Base-by-base conservation (phyloP, 768 basidiomycete species). In the Leccinum boreale region DNA sequence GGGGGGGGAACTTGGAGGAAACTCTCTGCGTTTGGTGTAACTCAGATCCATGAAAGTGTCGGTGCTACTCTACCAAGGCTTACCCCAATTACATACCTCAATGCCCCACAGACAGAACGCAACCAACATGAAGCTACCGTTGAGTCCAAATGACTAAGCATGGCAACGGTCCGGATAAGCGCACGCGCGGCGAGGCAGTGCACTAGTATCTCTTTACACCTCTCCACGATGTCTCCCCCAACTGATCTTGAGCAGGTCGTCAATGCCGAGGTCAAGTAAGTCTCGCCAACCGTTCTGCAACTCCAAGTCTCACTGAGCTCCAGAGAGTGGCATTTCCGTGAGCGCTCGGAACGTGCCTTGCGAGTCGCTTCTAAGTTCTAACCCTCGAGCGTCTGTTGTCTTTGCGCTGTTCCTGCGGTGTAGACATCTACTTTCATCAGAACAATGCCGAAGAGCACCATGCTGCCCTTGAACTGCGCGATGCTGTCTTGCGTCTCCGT, bases 301-400 rank as follows among this genome's bases (percentile, higher is more conserved):
- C n/a, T 56, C 33, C 29, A 44, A 23, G 24, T 35, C 46, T 28
- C 17, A 14, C 53, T 19, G 44, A 45, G 2, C 3, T 26, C 19
- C 64, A 88, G 88, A 68, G 88, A 90, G 68, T 90, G 88, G 88
- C 88, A 90, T 65, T 90, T 90, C 65, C 88, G 88, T 89, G 67
- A 64, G 83, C 71, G 6, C 17, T 57, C 48, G 5, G 15, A 53
- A 2, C 26, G 35, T 29, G 17, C 3, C 21, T 2, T 29, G 11
- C 48, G 7, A 7, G 11, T 52, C 35, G 23, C 17, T 28, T 45
- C 58, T 54, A 17, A 56, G 35, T 23, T 45, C 59, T 55, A 17
- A 56, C 44, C 45, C 42, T 19, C 23, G 48, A 53, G 23, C 44
- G 15, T 19, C 31, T 17, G 11, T 39, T 28, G 6, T 21, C 39